Evolutionary conservation across 2,329 filamentous ascomycete species (phyloP), one percentile per base, ranked within the genome.

Genomic region (Hypoxylon sp.): DNA sequence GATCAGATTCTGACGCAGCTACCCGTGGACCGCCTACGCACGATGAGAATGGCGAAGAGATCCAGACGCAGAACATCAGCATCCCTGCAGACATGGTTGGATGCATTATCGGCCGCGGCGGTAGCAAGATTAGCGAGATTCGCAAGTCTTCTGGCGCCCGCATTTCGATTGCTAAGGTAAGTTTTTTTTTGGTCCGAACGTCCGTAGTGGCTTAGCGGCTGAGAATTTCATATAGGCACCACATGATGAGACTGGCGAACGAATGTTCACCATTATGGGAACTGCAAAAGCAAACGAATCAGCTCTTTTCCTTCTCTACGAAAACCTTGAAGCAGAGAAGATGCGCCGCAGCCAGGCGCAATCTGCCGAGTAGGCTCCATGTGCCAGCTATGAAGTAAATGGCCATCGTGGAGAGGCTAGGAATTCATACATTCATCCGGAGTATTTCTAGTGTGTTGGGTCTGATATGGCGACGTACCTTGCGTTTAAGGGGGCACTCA

Each of bases 261-360:
- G 96, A 76, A 99, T 99, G 96, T 99, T 99, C 84, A 99, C 96
- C 77, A 99, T 99, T 79, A 98, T 97, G 88, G 96, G 96, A 73
- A 97, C 93, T 67, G 91, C 93, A 67, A 91, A 91, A 82, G 93
- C 94, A 71, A 99, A 99, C 76, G 96, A 99, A 83, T 95, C 94
- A 74, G 96, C 96, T 3, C 86, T 99, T 28, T 98, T 97, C 82
- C 90, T 99, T 59, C 86, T 99, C 70, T 99, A 99, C 80, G 96
- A 99, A 86, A 99, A 99, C 82, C 89, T 99, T 56, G 96, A 99
- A 84, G 95, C 94, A 14, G 96, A 99, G 86, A 99, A 99, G 89
- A 97, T 97, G 90, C 93, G 96, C 76, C 93, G 96, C 79, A 97
- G 93, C 85, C 92, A 97, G 82, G 88, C 90, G 60, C 85, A 85